Evolutionary conservation across 306 rosid genomes (phyloP).

Genomic region (Castanea sativa): DNA sequence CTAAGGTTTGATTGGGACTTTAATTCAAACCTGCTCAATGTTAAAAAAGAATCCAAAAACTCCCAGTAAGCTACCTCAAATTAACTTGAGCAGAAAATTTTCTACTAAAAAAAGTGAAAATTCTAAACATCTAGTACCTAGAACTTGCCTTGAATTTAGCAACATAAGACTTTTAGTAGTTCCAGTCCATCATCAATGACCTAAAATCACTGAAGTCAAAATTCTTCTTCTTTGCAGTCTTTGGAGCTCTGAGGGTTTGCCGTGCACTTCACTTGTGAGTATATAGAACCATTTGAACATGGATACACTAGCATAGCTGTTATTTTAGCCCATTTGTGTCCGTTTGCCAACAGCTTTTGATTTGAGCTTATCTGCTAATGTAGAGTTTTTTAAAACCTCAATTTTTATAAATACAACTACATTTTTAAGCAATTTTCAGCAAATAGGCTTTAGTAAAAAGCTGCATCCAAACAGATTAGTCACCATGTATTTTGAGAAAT

Average conservation of each 20-base stretch:
- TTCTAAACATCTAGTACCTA: neutral
- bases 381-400: too few species aligned
- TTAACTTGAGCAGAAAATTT: neutral
- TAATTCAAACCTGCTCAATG: neutral
- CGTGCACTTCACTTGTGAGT: conserved; percentile 52
- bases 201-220: conserved; percentile 19
- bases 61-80: neutral
- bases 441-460: too few species aligned
- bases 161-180: neutral
- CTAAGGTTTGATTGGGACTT: neutral
- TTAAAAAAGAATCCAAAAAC: neutral
- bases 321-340: neutral
- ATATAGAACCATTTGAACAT: conserved; percentile 3
- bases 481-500: neutral
- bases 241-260: conserved; percentile 44
- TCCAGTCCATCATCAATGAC: neutral
- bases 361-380: too few species aligned
- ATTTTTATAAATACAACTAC: too few species aligned
- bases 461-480: neutral
- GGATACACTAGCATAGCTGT: neutral
- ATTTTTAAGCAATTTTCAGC: too few species aligned
- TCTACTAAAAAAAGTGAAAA: neutral
- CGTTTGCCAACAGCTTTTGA: too few species aligned
- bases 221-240: conserved; percentile 40
- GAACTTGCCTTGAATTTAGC: neutral